These are phyloP conservation scores for Claviceps sorghi DNA, from an alignment of 2,329 filamentous ascomycete species.

Conservation along the genomic window DNA sequence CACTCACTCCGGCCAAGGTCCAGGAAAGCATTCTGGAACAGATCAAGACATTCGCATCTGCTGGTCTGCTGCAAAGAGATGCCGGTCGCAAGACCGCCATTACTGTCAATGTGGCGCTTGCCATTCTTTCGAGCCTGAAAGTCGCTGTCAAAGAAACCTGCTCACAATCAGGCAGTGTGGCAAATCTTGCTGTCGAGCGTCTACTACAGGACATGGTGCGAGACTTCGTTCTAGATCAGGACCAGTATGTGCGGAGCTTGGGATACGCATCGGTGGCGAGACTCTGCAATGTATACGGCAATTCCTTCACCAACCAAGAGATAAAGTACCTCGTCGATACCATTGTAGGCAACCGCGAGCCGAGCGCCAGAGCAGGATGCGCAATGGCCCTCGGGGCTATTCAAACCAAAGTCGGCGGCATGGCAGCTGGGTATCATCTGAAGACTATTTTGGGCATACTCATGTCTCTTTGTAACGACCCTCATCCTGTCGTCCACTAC, in stretches of 20 bases:
- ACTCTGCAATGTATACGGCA: slow-evolving; percentile 72
- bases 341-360: slow-evolving; percentile 86
- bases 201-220: slow-evolving; percentile 62
- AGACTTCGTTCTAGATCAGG: slow-evolving; percentile 65
- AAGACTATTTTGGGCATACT: slow-evolving; percentile 95
- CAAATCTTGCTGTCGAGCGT: slow-evolving; percentile 62
- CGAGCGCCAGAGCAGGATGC: slow-evolving; percentile 83
- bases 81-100: slow-evolving; percentile 81
- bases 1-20: slow-evolving; percentile 76
- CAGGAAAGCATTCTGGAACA: slow-evolving; percentile 95
- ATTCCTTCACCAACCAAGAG: slow-evolving; percentile 74
- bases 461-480: slow-evolving; percentile 94
- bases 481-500: slow-evolving; percentile 88
- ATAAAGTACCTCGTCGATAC: slow-evolving; percentile 88
- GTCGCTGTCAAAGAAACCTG: slow-evolving; percentile 71
- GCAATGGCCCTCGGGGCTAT: slow-evolving; percentile 88
- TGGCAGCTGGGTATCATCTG: slow-evolving; percentile 90
- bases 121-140: slow-evolving; percentile 65
- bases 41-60: slow-evolving; percentile 75
- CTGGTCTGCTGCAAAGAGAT: slow-evolving; percentile 66
- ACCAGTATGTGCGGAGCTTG: slow-evolving; percentile 73
- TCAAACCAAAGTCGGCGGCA: slow-evolving; percentile 87
- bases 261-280: slow-evolving; percentile 76
- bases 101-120: slow-evolving; percentile 74
- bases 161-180: slow-evolving; percentile 58